Evolutionary conservation across 257 asterid genomes (phyloP).

Genomic region (Paraleonurus japonicus): DNA sequence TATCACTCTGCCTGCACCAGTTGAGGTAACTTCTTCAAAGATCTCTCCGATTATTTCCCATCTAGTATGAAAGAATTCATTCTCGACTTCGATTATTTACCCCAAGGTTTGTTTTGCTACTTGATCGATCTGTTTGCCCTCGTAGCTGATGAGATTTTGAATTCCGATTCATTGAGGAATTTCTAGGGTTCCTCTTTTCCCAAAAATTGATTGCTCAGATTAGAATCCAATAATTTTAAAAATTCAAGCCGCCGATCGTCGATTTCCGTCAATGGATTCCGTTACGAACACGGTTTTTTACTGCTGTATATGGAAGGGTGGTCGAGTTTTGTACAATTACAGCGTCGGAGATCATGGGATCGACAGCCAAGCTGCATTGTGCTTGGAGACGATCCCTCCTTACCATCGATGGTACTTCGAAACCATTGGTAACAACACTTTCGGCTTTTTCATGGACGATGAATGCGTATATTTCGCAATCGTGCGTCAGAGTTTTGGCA

Average conservation of each 20-base stretch:
- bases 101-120: constrained; percentile 24
- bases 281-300: constrained; percentile 40
- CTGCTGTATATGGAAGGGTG: constrained; percentile 68
- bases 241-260: background rate
- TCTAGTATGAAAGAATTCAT: constrained; percentile 10
- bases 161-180: constrained; percentile 18
- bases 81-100: constrained; percentile 15
- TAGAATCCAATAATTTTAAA: background rate
- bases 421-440: constrained; percentile 44
- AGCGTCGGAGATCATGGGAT: constrained; percentile 47
- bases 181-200: constrained; percentile 8
- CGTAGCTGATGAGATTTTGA: constrained; percentile 15
- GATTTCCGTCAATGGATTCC: constrained; percentile 28
- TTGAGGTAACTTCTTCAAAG: no score
- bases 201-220: constrained; percentile 21
- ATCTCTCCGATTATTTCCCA: no score
- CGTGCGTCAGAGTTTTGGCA: constrained; percentile 44
- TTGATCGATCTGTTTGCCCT: constrained; percentile 15
- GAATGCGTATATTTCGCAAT: constrained; percentile 58
- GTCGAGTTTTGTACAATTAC: constrained; percentile 44
- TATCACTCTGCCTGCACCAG: no score
- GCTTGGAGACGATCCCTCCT: constrained; percentile 70
- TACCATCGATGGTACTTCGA: constrained; percentile 72
- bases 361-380: constrained; percentile 54
- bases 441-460: constrained; percentile 58